phyloP scores from a whole-genome alignment of 352 stramenopile genomes.

The Elongisporangium undulatum region DNA sequence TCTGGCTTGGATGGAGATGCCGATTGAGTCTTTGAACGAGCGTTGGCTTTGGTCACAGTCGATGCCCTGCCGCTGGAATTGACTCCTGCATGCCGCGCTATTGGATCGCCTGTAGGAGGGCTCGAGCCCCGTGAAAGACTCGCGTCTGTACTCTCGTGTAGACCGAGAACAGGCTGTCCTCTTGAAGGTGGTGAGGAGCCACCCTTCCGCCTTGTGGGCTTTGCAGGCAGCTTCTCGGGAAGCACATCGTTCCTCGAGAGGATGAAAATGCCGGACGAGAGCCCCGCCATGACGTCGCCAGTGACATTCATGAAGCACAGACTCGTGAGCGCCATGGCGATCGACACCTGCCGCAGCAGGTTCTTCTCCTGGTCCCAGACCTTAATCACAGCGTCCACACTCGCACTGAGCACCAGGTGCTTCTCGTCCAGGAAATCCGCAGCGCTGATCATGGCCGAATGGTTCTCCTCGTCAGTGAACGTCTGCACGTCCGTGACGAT shows the following conservation, averaged over 20 bases:
- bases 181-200: not conserved
- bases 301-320: slow-evolving; percentile 65
- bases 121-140: not conserved
- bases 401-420: slow-evolving; percentile 45
- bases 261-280: slow-evolving; percentile 51
- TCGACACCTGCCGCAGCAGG: slow-evolving; percentile 48
- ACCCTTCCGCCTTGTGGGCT: not conserved
- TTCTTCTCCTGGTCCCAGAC: slow-evolving; percentile 63
- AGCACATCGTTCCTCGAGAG: slow-evolving; percentile 56
- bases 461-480: slow-evolving; percentile 39
- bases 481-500: slow-evolving; percentile 29
- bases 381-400: slow-evolving; percentile 69
- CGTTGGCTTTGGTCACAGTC: no score
- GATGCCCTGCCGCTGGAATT: not conserved
- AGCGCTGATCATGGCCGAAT: slow-evolving; percentile 53
- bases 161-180: not conserved
- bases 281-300: slow-evolving; percentile 51
- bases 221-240: slow-evolving; percentile 30
- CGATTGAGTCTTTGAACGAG: no score
- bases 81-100: not conserved
- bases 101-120: not conserved
- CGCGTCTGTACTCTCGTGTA: not conserved
- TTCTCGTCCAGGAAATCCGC: slow-evolving; percentile 65
- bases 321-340: slow-evolving; percentile 53
- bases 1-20: not conserved